These are phyloP conservation scores for Climacium dendroides DNA, from an alignment of 225 moss, liverwort and hornwort genomes.

Conservation along the genomic window DNA sequence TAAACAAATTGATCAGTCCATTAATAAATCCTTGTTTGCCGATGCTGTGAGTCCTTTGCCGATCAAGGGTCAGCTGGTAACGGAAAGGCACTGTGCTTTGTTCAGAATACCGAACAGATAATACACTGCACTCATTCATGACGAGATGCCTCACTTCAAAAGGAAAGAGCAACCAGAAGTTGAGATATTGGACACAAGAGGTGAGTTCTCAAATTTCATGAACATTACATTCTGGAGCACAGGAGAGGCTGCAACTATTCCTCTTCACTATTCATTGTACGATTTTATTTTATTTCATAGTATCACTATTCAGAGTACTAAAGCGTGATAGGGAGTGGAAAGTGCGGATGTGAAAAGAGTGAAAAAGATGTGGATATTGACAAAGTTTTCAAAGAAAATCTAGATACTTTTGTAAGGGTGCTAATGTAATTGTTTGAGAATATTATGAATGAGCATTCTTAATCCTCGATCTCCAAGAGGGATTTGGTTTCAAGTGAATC, in stretches of 20 bases:
- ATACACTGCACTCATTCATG: background rate
- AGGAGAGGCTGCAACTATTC: too few relatives aligned
- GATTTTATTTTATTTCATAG: background rate
- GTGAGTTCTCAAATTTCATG: slow-evolving; percentile 1
- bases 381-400: background rate
- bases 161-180: slow-evolving; percentile 41
- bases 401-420: background rate
- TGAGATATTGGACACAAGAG: slow-evolving; percentile 20
- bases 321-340: background rate
- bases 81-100: background rate
- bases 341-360: background rate
- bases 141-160: slow-evolving; percentile 1
- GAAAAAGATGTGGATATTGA: background rate
- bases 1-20: background rate
- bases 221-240: background rate
- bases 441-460: background rate
- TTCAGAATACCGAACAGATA: background rate
- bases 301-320: background rate
- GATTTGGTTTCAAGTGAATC: too few relatives aligned
- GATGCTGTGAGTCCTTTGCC: background rate
- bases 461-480: too few relatives aligned
- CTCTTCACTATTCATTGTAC: background rate
- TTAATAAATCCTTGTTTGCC: background rate
- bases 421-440: background rate
- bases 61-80: background rate